Evolutionary conservation across 768 basidiomycete species (phyloP), one percentile per base, ranked within the genome.

Genomic region (Leccinum barrowsii): DNA sequence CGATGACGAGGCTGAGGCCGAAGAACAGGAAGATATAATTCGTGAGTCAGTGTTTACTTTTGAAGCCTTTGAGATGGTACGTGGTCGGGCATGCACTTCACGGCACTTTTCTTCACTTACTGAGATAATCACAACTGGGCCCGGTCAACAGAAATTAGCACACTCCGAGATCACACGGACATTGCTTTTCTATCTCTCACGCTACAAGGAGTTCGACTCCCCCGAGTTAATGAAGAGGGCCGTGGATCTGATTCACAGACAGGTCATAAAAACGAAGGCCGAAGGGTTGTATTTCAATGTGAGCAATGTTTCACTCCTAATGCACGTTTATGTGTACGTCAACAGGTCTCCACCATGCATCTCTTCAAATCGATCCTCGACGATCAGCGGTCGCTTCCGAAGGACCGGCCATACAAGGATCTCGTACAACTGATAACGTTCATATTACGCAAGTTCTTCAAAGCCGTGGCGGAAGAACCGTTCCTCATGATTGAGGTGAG

Each of bases 221-320:
- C 75, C 89, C 0, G 92, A 98, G 65, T 82, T 88, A 69, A 89
- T 98, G 86, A 92, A 90, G 71, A 84, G 94, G 50, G 88, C 93
- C 40, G 94, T 98, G 34, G 84, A 82, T 63, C 76, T 99, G 64
- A 80, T 99, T 65, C 92, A 98, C 70, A 84, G 97, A 13, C 92
- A 96, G 63, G 94, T 88, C 48, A 85, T 99, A 60, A 87, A 83
- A 65, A 87, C 89, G 15, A 94, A 97, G 71, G 92, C 94, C 1
- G 97, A 98, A 70, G 96, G 89, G 0, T 75, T 99, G 8, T 98
- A 93, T 74, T 99, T 96, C 83, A 92, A 95, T 75, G 96, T 94
- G 59, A 55, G 82, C 72, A 50, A 12, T 32, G 8, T 28, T 44
- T 52, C 51, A 44, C 22, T 15, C 52, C 40, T 60, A 26, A 35